A percentile compares a stretch with the other conserved stretches of the same genome.
These are phyloP conservation scores for Chrysanthemum lavandulifolium DNA, from an alignment of 129 eudicot species.

Conservation along the genomic window DNA sequence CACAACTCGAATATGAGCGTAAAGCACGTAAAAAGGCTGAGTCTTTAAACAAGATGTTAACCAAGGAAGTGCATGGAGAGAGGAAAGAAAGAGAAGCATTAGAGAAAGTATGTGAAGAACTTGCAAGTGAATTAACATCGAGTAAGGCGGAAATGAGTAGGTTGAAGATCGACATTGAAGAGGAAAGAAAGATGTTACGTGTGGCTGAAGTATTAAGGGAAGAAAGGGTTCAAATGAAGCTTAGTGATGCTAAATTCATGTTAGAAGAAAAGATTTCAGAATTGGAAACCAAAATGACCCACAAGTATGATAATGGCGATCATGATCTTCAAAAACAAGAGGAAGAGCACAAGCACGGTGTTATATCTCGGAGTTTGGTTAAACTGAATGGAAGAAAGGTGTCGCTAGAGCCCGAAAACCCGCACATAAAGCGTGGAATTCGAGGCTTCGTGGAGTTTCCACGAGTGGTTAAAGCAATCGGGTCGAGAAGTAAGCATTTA, in stretches of 20 bases:
- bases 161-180: constrained; percentile 62
- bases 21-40: constrained; percentile 65
- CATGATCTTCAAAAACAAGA: constrained; percentile 25
- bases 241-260: constrained; percentile 67
- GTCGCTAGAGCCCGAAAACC: constrained; percentile 61
- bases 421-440: constrained; percentile 76
- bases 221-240: constrained; percentile 90
- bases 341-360: not conserved
- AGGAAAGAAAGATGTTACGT: constrained; percentile 76
- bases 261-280: constrained; percentile 64
- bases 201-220: constrained; percentile 83
- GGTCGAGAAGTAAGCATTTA: constrained; percentile 50
- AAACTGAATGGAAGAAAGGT: constrained; percentile 28
- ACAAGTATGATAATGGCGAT: not conserved
- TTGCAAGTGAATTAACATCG: constrained; percentile 41
- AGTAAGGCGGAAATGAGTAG: constrained; percentile 42
- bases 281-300: constrained; percentile 37
- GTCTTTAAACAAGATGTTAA: constrained; percentile 50
- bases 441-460: constrained; percentile 87
- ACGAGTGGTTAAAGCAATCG: constrained; percentile 61
- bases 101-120: constrained; percentile 56
- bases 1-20: constrained; percentile 59
- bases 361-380: constrained; percentile 21
- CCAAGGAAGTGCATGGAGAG: constrained; percentile 48
- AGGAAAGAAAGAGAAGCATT: constrained; percentile 54